Base-by-base conservation (phyloP, 2,329 filamentous ascomycete genomes). In the Pseudogymnoascus pannorum region DNA sequence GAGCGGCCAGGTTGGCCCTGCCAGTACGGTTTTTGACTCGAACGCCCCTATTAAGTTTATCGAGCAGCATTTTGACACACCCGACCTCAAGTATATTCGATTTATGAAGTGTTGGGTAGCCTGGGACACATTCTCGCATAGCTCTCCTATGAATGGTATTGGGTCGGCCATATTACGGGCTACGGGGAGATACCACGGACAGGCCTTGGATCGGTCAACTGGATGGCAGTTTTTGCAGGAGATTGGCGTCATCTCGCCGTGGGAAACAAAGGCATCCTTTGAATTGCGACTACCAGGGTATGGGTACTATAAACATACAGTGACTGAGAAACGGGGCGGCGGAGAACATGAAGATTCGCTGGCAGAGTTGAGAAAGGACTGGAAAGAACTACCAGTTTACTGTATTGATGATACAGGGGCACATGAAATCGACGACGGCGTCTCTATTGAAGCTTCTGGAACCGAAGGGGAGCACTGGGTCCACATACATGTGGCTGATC, bases 401-500 rank as follows among this genome's bases (percentile, higher is more conserved):
- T 91, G 88, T 66, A 89, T 95, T 63, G 90, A 95, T 69, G 79
- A 82, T 26, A 77, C 79, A 18, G 75, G 74, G 35, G 88, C 91
- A 0, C 76, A 81, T 26, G 85, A 93, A 67, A 88, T 94, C 62
- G 90, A 95, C 66, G 90, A 95, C 70, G 90, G 87, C 1, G 75
- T 95, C 7, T 93, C 89, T 0, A 69, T 94, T 6, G 86, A 91
- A 69, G 72, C 74, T 51, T 81, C 86, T 1, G 73, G 77, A 3
- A 75, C 65, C 65, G 64, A 78, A 18, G 71, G 78, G 58, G 79
- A 88, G 66, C 84, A 83, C 68, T 94, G 90, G 90, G 77, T 93
- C 29, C 89, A 92, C 69, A 75, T 91, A 31, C 90, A 94, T 71
- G 81, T 89, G 42, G 90, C 91, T 12, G 91, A 94, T 68, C 89